Conservation (phyloP, 305 asterid genomes). For the Plantago coronopus region DNA sequence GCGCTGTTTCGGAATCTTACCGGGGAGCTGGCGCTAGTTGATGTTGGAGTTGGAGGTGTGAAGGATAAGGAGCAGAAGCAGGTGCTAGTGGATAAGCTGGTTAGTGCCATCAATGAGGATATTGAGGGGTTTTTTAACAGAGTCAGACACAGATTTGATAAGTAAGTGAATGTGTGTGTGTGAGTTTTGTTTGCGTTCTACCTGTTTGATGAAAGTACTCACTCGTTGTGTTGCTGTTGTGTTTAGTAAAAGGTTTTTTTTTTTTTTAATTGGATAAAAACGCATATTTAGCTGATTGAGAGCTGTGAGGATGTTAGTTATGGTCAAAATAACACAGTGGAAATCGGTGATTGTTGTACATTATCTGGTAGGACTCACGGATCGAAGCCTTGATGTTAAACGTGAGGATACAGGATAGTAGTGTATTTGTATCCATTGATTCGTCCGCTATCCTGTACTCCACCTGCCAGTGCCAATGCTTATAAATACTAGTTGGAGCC, state of each 20-base stretch:
- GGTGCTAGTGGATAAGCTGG: constrained; percentile 51
- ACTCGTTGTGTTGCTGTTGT: neutral
- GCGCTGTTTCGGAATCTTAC: constrained; percentile 43
- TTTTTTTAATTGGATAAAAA: neutral
- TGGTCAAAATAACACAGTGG: no score
- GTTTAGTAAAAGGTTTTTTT: neutral
- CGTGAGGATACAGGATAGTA: no score
- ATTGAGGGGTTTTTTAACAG: constrained; percentile 50
- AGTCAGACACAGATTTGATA: constrained; percentile 73
- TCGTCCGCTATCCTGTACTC: no score
- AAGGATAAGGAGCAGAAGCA: constrained; percentile 40
- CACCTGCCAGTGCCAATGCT: no score
- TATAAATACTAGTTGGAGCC: no score
- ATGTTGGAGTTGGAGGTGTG: constrained; percentile 49
- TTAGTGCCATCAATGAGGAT: constrained; percentile 48
- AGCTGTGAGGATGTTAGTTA: neutral
- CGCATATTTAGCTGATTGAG: neutral
- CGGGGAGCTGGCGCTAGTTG: constrained; percentile 62
- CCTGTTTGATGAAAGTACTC: constrained; percentile 4
- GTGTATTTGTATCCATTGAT: no score
- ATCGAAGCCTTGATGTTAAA: no score
- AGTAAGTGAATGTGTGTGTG: constrained; percentile 42
- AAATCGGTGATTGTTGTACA: no score
- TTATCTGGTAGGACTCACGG: no score
- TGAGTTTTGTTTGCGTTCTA: neutral